phyloP scores from a whole-genome alignment of 1,284 basidiomycete genomes.

The Puccinia coronata region DNA sequence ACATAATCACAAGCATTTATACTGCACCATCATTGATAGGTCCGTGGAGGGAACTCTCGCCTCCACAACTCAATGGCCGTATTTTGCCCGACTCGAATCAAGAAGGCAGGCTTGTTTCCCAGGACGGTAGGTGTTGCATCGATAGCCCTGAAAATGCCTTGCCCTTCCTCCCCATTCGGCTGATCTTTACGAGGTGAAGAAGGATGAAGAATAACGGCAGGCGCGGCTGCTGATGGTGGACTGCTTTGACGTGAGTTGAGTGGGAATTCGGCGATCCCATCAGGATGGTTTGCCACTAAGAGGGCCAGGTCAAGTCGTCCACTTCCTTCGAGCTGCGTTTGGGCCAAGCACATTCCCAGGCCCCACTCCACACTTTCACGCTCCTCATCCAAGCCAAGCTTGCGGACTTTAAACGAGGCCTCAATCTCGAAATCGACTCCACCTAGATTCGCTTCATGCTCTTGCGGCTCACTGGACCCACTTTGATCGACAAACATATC shows the following conservation, averaged over 20 bases:
- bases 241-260: neutral
- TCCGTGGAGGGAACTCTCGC: neutral
- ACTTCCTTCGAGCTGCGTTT: neutral
- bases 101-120: neutral
- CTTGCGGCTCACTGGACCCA: neutral
- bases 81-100: conserved; percentile 10
- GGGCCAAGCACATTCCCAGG: conserved; percentile 20
- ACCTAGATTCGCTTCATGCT: neutral
- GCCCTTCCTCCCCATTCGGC: neutral
- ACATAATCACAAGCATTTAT: neutral
- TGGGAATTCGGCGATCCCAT: neutral
- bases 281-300: conserved; percentile 6
- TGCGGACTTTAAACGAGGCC: conserved; percentile 1
- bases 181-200: neutral
- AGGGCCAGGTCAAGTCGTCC: neutral
- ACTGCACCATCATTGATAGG: too few relatives aligned
- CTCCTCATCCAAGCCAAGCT: neutral
- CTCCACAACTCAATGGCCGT: conserved; percentile 19
- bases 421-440: conserved; percentile 22
- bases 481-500: conserved; percentile 15
- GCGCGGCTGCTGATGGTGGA: neutral
- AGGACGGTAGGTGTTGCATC: neutral
- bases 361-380: conserved; percentile 14
- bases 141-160: conserved; percentile 17
- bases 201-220: conserved; percentile 10